Percentiles rank a stretch among this genome's conserved stretches.
phyloP scores from a whole-genome alignment of 768 basidiomycete genomes.

The Boletus huronensis region DNA sequence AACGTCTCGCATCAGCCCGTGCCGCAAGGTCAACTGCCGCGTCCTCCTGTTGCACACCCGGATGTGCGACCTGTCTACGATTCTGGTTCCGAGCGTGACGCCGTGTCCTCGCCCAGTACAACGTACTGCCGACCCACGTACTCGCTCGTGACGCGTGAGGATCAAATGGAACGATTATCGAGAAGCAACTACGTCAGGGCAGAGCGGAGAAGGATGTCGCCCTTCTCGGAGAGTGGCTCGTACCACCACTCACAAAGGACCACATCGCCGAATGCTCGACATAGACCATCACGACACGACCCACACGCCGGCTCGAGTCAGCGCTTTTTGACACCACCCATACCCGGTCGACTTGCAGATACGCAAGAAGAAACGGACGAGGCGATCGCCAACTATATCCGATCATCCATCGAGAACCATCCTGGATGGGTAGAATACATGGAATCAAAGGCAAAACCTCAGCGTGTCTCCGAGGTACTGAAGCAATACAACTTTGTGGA shows the following conservation, averaged over 20 bases:
- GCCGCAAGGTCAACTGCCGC: constrained; percentile 27
- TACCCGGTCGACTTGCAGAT: constrained; percentile 30
- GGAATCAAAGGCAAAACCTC: constrained; percentile 38
- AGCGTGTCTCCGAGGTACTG: constrained; percentile 40
- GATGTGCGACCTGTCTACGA: constrained; percentile 7
- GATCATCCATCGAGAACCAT: constrained; percentile 42
- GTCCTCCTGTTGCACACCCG: constrained; percentile 11
- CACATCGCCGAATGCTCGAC: constrained; percentile 5
- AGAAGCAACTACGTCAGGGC: constrained; percentile 16
- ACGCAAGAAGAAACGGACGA: constrained; percentile 40
- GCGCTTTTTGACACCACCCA: constrained; percentile 20
- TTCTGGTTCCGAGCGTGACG: constrained; percentile 23
- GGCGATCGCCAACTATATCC: constrained; percentile 43
- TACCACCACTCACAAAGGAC: constrained; percentile 16
- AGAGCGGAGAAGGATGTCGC: constrained; percentile 9
- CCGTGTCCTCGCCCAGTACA: constrained; percentile 1
- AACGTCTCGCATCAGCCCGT: constrained; percentile 20
- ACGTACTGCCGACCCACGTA: constrained; percentile 3
- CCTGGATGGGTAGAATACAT: constrained; percentile 46
- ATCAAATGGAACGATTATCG: constrained; percentile 27
- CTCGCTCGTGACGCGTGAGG: constrained; percentile 24
- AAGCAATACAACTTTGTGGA: constrained; percentile 53
- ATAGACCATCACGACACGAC: neutral
- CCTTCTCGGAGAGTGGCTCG: constrained; percentile 17
- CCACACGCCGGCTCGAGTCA: neutral